Percentiles rank a stretch among this genome's conserved stretches.
Conservation (phyloP, 2,329 filamentous ascomycete genomes). For the Penicillium sp. region DNA sequence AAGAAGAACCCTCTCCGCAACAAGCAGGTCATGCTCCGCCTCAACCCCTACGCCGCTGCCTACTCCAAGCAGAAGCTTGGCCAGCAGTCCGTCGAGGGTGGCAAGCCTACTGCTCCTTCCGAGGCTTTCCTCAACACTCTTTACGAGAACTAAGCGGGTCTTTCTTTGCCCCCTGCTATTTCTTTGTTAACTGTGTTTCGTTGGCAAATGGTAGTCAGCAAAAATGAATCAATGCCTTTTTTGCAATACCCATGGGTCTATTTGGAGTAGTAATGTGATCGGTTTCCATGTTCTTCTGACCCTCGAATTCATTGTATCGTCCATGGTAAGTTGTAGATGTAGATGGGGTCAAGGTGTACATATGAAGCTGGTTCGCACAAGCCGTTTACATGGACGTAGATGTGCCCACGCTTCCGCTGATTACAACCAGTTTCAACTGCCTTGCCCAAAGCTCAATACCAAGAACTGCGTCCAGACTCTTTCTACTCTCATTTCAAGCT, state of each 20-base stretch:
- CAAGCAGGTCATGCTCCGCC: constrained; percentile 96
- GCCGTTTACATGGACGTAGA: not conserved
- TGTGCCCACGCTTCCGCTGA: not conserved
- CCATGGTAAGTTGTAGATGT: constrained; percentile 11
- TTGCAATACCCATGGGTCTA: constrained; percentile 28
- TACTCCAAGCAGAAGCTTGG: constrained; percentile 86
- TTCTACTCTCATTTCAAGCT: no score
- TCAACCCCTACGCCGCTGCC: constrained; percentile 94
- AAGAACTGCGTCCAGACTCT: not conserved
- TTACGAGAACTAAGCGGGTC: constrained; percentile 49
- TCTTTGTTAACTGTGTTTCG: constrained; percentile 19
- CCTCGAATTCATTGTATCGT: constrained; percentile 6
- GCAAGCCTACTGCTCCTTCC: constrained; percentile 59
- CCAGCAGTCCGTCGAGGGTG: constrained; percentile 61
- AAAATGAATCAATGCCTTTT: constrained; percentile 32
- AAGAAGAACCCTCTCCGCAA: constrained; percentile 99
- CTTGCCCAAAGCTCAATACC: not conserved
- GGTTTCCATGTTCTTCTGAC: constrained; percentile 20
- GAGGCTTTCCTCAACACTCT: constrained; percentile 54
- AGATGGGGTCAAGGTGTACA: constrained; percentile 1
- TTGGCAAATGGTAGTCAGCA: constrained; percentile 27
- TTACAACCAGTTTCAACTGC: no score
- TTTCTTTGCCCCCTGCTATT: constrained; percentile 17
- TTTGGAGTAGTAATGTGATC: constrained; percentile 30
- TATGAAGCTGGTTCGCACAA: no score